Evolutionary conservation across 495 filamentous ascomycete genomes (phyloP).

Genomic region (Xylaria telfairii): DNA sequence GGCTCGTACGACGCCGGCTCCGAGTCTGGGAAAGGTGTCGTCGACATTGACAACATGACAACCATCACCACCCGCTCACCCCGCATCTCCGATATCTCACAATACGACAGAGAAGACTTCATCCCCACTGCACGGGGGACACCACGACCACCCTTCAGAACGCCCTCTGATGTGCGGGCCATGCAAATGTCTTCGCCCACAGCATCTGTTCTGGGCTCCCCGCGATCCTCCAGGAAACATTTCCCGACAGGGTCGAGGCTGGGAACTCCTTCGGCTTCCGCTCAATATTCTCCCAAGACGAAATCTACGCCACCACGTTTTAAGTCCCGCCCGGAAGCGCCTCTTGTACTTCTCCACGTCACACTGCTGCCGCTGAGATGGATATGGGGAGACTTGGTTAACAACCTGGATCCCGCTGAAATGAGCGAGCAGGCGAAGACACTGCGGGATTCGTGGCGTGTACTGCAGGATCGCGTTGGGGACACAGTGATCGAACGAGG

Average conservation of each 20-base stretch:
- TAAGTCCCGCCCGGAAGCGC: constrained; percentile 57
- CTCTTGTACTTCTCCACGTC: constrained; percentile 87
- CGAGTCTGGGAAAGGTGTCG: constrained; percentile 30
- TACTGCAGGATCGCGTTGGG: constrained; percentile 75
- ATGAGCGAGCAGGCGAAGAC: constrained; percentile 61
- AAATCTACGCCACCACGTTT: constrained; percentile 61
- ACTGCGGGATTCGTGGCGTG: constrained; percentile 73
- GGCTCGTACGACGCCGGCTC: constrained; percentile 46
- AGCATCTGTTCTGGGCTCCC: constrained; percentile 53
- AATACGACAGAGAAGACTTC: constrained; percentile 49
- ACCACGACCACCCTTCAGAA: constrained; percentile 54
- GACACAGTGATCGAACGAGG: constrained; percentile 85
- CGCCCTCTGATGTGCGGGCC: constrained; percentile 75
- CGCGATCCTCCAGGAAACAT: constrained; percentile 51
- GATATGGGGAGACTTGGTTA: constrained; percentile 65
- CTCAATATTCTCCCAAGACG: constrained; percentile 63
- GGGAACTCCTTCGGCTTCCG: constrained; percentile 50
- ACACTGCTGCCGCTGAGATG: constrained; percentile 77
- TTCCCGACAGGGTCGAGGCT: constrained; percentile 55
- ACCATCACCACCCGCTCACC: constrained; percentile 48
- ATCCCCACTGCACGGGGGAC: constrained; percentile 46
- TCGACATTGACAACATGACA: constrained; percentile 33
- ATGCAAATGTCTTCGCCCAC: constrained; percentile 80
- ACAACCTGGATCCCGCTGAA: constrained; percentile 46
- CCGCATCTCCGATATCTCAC: constrained; percentile 48